Conservation (phyloP, 257 asterid species). For the Echium plantagineum region DNA sequence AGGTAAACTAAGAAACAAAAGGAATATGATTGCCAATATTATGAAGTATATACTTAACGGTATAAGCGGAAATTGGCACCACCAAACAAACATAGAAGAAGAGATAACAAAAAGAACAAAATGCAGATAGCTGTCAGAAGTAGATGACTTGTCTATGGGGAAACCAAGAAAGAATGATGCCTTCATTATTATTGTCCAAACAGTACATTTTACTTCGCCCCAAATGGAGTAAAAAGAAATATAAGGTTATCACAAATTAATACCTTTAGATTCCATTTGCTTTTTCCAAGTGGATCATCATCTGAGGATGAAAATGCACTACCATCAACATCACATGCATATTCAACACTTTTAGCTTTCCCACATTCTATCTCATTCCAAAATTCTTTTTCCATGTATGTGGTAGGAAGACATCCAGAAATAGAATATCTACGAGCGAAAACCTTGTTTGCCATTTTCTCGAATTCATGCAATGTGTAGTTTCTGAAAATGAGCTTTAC, state of each 20-base stretch:
- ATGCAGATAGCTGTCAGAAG: not conserved
- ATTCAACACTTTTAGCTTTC: conserved; percentile 94
- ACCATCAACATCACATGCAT: conserved; percentile 99
- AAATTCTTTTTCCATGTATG: conserved; percentile 90
- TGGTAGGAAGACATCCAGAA: conserved; percentile 84
- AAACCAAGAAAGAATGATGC: too few relatives aligned
- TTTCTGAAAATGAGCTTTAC: conserved; percentile 44
- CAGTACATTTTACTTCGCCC: not conserved
- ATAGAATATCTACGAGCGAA: conserved; percentile 81
- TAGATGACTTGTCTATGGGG: too few relatives aligned
- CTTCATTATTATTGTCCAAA: too few relatives aligned
- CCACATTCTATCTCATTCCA: conserved; percentile 98
- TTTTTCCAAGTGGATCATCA: conserved; percentile 72
- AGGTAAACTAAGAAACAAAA: too few relatives aligned
- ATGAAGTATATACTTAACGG: too few relatives aligned
- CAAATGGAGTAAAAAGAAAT: conserved; percentile 1
- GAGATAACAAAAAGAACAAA: not conserved
- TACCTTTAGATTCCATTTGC: conserved; percentile 99
- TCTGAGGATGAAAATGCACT: conserved; percentile 94
- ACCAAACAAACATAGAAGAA: too few relatives aligned
- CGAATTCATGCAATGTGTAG: conserved; percentile 89
- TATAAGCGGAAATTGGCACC: too few relatives aligned
- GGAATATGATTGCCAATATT: too few relatives aligned
- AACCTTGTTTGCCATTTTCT: conserved; percentile 97
- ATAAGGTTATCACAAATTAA: conserved; percentile 11